phyloP scores from a whole-genome alignment of 1,284 basidiomycete genomes.

The Ganoderma boninense region DNA sequence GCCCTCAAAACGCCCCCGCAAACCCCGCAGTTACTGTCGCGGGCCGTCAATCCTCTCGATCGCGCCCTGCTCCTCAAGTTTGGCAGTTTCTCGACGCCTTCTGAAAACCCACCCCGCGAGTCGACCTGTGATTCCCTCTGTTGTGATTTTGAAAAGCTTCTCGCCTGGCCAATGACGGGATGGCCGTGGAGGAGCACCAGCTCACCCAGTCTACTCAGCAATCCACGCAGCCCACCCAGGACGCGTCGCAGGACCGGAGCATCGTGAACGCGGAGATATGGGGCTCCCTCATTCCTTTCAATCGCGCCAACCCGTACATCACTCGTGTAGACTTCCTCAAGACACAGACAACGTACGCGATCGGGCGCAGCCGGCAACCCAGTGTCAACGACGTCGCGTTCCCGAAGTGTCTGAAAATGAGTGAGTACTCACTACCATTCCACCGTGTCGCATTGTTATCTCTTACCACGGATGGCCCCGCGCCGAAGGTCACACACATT shows the following conservation, averaged over 20 bases:
- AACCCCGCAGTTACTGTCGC: not conserved
- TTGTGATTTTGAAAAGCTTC: not conserved
- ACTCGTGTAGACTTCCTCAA: slow-evolving; percentile 67
- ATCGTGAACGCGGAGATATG: slow-evolving; percentile 12
- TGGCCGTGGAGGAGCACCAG: not conserved
- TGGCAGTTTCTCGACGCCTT: not conserved
- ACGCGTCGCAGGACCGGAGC: slow-evolving; percentile 8
- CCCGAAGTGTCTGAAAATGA: slow-evolving; percentile 34
- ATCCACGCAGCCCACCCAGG: slow-evolving; percentile 11
- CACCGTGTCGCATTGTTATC: not conserved
- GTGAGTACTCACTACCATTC: slow-evolving; percentile 45
- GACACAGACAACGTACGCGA: slow-evolving; percentile 50
- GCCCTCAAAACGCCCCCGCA: not conserved
- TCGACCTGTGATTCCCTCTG: not conserved
- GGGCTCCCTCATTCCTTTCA: slow-evolving; percentile 21
- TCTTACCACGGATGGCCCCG: not conserved
- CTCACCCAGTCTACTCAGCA: slow-evolving; percentile 4
- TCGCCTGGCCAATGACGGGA: not conserved
- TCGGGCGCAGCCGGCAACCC: slow-evolving; percentile 60
- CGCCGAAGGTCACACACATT: slow-evolving; percentile 68
- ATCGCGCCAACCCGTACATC: slow-evolving; percentile 59
- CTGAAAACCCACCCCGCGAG: not conserved
- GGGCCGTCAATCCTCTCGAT: not conserved
- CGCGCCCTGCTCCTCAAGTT: not conserved
- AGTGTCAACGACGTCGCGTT: slow-evolving; percentile 58